Conservation (phyloP, 306 rosid species). For the Ceratonia siliqua region DNA sequence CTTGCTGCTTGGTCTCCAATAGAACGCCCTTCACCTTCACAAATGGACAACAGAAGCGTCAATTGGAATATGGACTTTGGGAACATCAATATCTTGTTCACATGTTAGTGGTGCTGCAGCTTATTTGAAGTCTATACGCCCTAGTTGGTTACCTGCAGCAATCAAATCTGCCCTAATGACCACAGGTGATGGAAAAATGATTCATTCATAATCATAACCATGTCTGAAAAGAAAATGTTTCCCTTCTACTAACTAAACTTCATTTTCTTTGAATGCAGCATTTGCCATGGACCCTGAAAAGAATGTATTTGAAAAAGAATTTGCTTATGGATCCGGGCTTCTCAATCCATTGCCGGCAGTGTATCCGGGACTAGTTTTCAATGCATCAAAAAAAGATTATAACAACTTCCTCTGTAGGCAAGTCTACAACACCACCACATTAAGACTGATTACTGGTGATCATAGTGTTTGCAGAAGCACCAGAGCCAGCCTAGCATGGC, state of each 20-base stretch:
- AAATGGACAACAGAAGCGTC: constrained; percentile 27
- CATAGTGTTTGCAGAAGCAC: constrained; percentile 23
- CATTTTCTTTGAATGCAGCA: constrained; percentile 7
- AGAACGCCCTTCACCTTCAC: constrained; percentile 5
- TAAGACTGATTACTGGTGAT: constrained; percentile 35
- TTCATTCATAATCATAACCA: no score
- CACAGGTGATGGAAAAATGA: no score
- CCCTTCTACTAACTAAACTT: not conserved
- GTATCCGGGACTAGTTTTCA: constrained; percentile 33
- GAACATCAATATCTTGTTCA: constrained; percentile 96
- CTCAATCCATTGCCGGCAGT: constrained; percentile 27
- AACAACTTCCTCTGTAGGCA: constrained; percentile 35
- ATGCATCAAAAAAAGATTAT: constrained; percentile 16
- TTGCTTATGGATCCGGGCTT: constrained; percentile 41
- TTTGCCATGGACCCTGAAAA: constrained; percentile 21
- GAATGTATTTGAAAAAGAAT: constrained; percentile 32
- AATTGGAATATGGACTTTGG: constrained; percentile 37
- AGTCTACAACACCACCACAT: constrained; percentile 35
- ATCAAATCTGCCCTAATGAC: constrained; percentile 83
- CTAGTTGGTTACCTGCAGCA: constrained; percentile 82
- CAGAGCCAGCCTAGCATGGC: constrained; percentile 34
- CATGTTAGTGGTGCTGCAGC: constrained; percentile 92
- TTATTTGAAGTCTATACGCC: constrained; percentile 72
- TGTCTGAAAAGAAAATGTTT: not conserved
- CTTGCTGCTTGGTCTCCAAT: constrained; percentile 44